Evolutionary conservation across 2,329 filamentous ascomycete species (phyloP).

Genomic region (Aspergillus terreus): DNA sequence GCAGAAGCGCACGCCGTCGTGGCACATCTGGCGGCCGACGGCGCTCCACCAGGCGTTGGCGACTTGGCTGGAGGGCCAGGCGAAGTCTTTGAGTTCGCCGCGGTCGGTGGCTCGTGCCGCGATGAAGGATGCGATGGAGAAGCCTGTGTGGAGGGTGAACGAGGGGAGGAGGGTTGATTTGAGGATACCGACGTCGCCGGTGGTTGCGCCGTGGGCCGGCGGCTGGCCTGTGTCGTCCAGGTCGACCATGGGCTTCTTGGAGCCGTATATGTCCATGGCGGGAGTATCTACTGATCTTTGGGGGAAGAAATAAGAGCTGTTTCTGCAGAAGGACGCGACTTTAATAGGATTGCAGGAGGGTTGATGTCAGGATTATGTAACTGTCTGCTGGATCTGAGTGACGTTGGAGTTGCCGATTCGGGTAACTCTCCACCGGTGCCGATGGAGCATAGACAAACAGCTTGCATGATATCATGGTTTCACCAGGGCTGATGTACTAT

Average conservation of each 20-base stretch:
- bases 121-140: conserved; percentile 51
- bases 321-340: neutral
- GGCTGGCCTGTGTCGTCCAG: conserved; percentile 3
- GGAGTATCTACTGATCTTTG: neutral
- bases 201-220: conserved; percentile 2
- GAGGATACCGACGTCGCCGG: conserved; percentile 48
- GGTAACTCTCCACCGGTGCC: neutral
- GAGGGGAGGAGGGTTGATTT: conserved; percentile 54
- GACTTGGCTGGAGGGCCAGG: conserved; percentile 55
- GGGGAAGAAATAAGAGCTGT: no score
- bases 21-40: conserved; percentile 49
- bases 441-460: neutral
- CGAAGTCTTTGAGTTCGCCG: conserved; percentile 59
- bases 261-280: conserved; percentile 9
- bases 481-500: no score
- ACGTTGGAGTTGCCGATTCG: neutral
- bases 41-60: conserved; percentile 60
- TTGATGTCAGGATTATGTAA: conserved; percentile 22
- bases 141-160: conserved; percentile 50
- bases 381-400: neutral
- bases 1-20: conserved; percentile 44
- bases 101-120: conserved; percentile 50
- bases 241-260: conserved; percentile 9
- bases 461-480: neutral
- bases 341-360: neutral